Evolutionary conservation across 2,329 filamentous ascomycete species (phyloP).

Genomic region (Talaromyces rugulosus): DNA sequence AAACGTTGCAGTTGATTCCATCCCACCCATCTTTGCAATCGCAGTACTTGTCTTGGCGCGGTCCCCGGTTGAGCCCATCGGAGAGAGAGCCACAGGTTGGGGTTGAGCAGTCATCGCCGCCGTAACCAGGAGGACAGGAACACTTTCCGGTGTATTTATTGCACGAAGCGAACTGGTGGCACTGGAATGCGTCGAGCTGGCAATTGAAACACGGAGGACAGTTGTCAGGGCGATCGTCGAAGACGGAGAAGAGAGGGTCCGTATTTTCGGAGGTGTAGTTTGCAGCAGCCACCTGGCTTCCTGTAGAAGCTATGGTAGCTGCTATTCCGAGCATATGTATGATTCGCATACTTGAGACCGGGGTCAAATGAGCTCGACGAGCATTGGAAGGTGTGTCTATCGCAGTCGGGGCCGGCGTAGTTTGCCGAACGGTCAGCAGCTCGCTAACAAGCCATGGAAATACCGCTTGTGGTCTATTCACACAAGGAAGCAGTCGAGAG

Average conservation of each 20-base stretch:
- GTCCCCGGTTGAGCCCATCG: constrained; percentile 72
- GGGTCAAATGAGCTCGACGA: background rate
- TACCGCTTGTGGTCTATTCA: background rate
- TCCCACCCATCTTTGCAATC: constrained; percentile 90
- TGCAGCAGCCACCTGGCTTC: constrained; percentile 21
- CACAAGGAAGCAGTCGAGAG: background rate
- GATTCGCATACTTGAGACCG: constrained; percentile 5
- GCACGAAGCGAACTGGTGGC: constrained; percentile 84
- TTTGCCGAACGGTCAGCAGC: background rate
- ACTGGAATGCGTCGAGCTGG: constrained; percentile 85
- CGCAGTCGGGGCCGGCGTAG: background rate
- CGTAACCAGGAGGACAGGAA: constrained; percentile 85
- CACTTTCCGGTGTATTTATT: constrained; percentile 91
- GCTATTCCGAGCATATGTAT: constrained; percentile 6
- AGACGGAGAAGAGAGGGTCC: constrained; percentile 65
- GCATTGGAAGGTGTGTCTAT: background rate
- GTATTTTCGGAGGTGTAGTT: constrained; percentile 58
- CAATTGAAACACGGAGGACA: constrained; percentile 81
- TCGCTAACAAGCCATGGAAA: background rate
- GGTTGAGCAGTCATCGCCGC: constrained; percentile 85
- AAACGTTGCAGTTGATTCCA: constrained; percentile 98
- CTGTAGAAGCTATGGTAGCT: constrained; percentile 18
- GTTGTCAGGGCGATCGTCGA: constrained; percentile 62
- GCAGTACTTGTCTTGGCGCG: constrained; percentile 68
- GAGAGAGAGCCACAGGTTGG: constrained; percentile 89